Percentiles rank a stretch among this genome's conserved stretches.
Evolutionary conservation across 352 stramenopile genomes (phyloP).

Genomic region (Phytophthora tentaculata): DNA sequence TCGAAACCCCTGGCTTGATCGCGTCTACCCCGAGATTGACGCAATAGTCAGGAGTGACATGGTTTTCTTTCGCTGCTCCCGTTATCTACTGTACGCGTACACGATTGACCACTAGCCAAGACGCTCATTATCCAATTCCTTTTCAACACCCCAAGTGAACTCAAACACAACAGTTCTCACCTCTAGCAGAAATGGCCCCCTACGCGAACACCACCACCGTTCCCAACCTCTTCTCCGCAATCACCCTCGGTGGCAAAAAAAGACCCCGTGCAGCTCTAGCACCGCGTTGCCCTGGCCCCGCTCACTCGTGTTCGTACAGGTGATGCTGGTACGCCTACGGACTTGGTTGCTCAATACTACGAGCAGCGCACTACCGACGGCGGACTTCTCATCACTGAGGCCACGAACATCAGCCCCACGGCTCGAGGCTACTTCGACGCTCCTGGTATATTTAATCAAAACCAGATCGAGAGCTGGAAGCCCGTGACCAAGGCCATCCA

Average conservation of each 20-base stretch:
- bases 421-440: slow-evolving; percentile 42
- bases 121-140: slow-evolving; percentile 9
- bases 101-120: not conserved
- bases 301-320: slow-evolving; percentile 48
- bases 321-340: slow-evolving; percentile 37
- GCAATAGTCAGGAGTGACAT: too few species aligned
- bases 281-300: slow-evolving; percentile 55
- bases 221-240: slow-evolving; percentile 53
- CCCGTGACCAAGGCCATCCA: slow-evolving; percentile 66
- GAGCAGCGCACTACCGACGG: slow-evolving; percentile 53
- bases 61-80: too few species aligned
- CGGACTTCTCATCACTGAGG: slow-evolving; percentile 64
- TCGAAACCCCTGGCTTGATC: slow-evolving; percentile 72
- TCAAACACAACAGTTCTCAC: not conserved
- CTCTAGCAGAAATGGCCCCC: slow-evolving; percentile 6
- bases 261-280: slow-evolving; percentile 33
- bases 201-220: slow-evolving; percentile 10
- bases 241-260: slow-evolving; percentile 53
- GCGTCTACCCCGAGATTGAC: too few species aligned
- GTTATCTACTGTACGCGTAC: too few species aligned
- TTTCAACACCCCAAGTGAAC: slow-evolving; percentile 2
- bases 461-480: slow-evolving; percentile 61
- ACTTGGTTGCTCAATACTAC: slow-evolving; percentile 57
- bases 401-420: slow-evolving; percentile 56
- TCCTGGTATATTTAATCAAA: slow-evolving; percentile 50